Evolutionary conservation across 2,329 filamentous ascomycete species (phyloP), one percentile per base, ranked within the genome.

Genomic region (Aspergillus japonicus): DNA sequence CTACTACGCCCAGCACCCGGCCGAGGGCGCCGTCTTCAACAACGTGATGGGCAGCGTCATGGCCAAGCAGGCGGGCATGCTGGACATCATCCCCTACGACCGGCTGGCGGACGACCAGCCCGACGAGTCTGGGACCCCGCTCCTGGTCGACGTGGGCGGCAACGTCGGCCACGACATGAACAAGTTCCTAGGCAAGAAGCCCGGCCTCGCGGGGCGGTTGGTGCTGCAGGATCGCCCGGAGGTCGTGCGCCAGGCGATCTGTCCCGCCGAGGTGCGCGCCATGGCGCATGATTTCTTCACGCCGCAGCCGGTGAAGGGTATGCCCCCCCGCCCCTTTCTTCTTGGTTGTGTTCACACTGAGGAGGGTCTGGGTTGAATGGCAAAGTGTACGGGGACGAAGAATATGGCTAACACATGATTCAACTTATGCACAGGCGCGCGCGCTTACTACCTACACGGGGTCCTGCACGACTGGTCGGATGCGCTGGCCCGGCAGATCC

Each of bases 381-480:
- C 26, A 29, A 29, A 29, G 26, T 29, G 26, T 16, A 16, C 47
- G 19, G 29, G 2, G 47, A 56, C 21, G 11, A 24, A 7, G n/a
- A 2, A 5, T 1, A 44, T 44, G 7, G 26, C 26, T 29, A 19
- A 44, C 6, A 5, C 16, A 44, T 16, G 39, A n/a, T 44, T 23
- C 23, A 23, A 23, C 23, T 23, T 23, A 3, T 23, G 23, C 23
- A 23, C 29, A 71, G 75, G 73, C 42, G 74, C 74, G 21, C 71
- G 74, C 8, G 69, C 70, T 1, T 57, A 61, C 47, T 61, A 42
- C 47, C 47, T 62, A 11, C 60, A 60, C 14, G 50, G 33, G 7
- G 44, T 60, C 2, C 57, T 60, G 1, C 60, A 62, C 58, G 72
- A 76, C 55, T 77, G 73, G 69, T 63, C 69, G 6, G 70, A 76